Conservation (phyloP, 176 grass and related monocot genomes). For the Luzula sylvatica region DNA sequence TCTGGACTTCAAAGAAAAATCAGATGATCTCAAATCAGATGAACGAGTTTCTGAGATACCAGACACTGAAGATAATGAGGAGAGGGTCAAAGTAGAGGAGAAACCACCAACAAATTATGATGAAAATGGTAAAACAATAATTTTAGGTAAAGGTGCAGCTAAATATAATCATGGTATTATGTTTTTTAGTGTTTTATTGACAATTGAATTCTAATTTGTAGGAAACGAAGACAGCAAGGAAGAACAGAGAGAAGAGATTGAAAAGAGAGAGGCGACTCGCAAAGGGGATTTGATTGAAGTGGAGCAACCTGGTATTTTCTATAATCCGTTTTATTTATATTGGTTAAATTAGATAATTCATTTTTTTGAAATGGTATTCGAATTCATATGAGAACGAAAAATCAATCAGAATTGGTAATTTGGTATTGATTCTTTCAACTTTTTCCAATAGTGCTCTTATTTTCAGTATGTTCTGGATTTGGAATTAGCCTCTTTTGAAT, state of each 20-base stretch:
- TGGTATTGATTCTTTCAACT: too few relatives aligned
- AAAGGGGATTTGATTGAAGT: slow-evolving; percentile 13
- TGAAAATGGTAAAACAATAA: not conserved
- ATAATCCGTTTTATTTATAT: not conserved
- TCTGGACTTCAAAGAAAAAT: not conserved
- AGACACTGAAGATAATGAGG: not conserved
- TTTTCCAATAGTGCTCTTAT: too few relatives aligned
- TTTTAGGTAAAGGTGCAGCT: slow-evolving; percentile 1
- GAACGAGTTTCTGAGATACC: not conserved
- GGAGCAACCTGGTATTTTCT: slow-evolving; percentile 4
- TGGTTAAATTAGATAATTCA: too few relatives aligned
- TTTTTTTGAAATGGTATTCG: too few relatives aligned
- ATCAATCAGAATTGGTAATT: not conserved
- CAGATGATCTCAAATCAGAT: not conserved
- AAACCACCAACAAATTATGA: not conserved
- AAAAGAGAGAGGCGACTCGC: slow-evolving; percentile 4
- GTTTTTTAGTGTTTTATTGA: not conserved
- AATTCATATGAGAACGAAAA: not conserved
- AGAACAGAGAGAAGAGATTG: slow-evolving; percentile 8
- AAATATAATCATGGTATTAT: not conserved
- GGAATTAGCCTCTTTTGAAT: not conserved
- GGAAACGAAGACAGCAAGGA: slow-evolving; percentile 1
- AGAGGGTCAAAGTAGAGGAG: not conserved
- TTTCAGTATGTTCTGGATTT: too few relatives aligned
- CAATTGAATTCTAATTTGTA: not conserved